Conservation (phyloP, 352 stramenopile species). For the Aphanomyces cochlioides region DNA sequence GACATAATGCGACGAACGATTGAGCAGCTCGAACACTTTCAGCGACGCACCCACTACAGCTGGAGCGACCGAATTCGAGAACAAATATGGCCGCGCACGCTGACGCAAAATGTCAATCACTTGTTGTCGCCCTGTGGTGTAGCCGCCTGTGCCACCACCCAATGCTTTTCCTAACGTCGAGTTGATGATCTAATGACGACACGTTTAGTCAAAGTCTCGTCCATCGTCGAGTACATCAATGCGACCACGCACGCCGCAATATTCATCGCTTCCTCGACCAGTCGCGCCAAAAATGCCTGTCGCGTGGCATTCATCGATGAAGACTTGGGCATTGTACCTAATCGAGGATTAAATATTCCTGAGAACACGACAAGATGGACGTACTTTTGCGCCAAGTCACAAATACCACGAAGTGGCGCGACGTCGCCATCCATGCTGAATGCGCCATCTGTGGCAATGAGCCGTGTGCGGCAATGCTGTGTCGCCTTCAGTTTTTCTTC, state of each 20-base stretch:
- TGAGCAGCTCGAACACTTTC: conserved; percentile 92
- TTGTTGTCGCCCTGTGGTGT: conserved; percentile 87
- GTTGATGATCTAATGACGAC: conserved; percentile 79
- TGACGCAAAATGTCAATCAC: conserved; percentile 91
- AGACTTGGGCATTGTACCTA: conserved; percentile 89
- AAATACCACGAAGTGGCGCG: conserved; percentile 87
- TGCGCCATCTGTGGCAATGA: conserved; percentile 93
- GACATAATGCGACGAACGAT: conserved; percentile 73
- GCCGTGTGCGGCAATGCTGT: conserved; percentile 84
- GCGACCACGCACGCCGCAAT: conserved; percentile 83
- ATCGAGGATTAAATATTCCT: neutral
- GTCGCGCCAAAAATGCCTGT: conserved; percentile 92
- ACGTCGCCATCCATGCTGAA: conserved; percentile 95
- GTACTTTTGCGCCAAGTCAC: conserved; percentile 76
- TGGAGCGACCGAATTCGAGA: conserved; percentile 91
- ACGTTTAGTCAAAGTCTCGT: conserved; percentile 16
- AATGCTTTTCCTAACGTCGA: conserved; percentile 93
- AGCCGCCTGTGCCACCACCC: conserved; percentile 89
- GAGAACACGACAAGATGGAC: conserved; percentile 14
- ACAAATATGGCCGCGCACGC: conserved; percentile 89
- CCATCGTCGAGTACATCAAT: conserved; percentile 49
- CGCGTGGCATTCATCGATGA: conserved; percentile 93
- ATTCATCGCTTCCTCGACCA: conserved; percentile 89
- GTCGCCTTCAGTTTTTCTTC: conserved; percentile 86
- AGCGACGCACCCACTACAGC: conserved; percentile 91